These are phyloP conservation scores for Saccharomycopsis crataegensis DNA, from an alignment of 1,139 yeast genomes.

Conservation along the genomic window DNA sequence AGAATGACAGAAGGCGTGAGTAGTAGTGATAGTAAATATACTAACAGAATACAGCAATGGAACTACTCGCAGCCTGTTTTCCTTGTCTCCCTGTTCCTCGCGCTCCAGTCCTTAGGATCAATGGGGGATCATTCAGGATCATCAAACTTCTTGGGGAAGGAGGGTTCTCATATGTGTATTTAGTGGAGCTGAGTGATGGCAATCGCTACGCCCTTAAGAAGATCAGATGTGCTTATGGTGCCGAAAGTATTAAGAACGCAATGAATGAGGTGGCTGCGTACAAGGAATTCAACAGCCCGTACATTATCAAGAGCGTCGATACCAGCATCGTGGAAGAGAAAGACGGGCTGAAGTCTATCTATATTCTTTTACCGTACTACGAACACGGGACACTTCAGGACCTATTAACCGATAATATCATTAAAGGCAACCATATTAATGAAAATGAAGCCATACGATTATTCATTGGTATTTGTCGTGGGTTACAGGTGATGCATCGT, in stretches of 20 bases:
- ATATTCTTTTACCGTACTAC: slow-evolving; percentile 73
- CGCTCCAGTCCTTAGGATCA: slow-evolving; percentile 43
- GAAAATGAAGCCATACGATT: slow-evolving; percentile 57
- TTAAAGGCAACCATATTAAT: slow-evolving; percentile 44
- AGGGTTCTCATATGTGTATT: slow-evolving; percentile 82
- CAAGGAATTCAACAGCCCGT: slow-evolving; percentile 60
- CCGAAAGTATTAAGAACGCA: slow-evolving; percentile 64
- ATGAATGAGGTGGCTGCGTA: slow-evolving; percentile 72
- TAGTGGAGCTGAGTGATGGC: slow-evolving; percentile 47
- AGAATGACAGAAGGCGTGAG: too few species aligned
- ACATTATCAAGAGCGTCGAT: slow-evolving; percentile 62
- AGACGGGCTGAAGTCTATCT: slow-evolving; percentile 75
- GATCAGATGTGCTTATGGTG: slow-evolving; percentile 82
- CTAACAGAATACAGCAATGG: not conserved
- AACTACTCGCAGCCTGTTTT: slow-evolving; percentile 5
- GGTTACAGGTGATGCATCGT: slow-evolving; percentile 69
- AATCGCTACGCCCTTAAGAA: slow-evolving; percentile 70
- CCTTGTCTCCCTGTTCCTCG: slow-evolving; percentile 31
- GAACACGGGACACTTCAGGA: slow-evolving; percentile 73
- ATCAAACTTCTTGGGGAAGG: slow-evolving; percentile 78
- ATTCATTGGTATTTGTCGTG: slow-evolving; percentile 66
- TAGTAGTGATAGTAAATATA: too few species aligned
- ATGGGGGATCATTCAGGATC: slow-evolving; percentile 47
- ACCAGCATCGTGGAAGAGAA: slow-evolving; percentile 62
- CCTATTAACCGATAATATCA: slow-evolving; percentile 53